Base-by-base conservation (phyloP, 192 early-diverging fungal genomes). In the Chytriomyces sp. region DNA sequence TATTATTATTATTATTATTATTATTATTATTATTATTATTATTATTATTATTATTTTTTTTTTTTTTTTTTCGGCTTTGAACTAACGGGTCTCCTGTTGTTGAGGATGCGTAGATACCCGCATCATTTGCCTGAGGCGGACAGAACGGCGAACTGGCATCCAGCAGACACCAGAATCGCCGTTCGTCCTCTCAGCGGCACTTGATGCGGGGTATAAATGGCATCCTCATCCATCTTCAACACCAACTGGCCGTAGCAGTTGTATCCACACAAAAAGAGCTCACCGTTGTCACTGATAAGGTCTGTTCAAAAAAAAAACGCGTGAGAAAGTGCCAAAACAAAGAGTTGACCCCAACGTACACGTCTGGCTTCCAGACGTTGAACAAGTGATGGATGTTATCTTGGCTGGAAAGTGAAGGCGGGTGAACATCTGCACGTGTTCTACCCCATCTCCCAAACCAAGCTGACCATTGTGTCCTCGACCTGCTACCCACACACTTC, bases 201-300 rank as follows among this genome's bases (percentile, higher is more conserved):
- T 11, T 60, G 26, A 24, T 18, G 7, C 44, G 73, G 73, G 7
- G 10, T 26, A 8, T 20, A 23, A 9, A 75, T 28, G 5, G 7
- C 63, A 43, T 47, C 60, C 2, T 73, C 60, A 0, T 75, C 73
- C 5, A 50, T 46, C 46, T 75, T 75, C 45, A 75, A 50, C 9
- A 61, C 77, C 35, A 79, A 57, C 20, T 79, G 77, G 2, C 77
- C 77, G 50, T 79, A 79, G 23, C 69, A 79, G 46, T 74, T 79
- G 43, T 64, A 74, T 5, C 77, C 77, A 8, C 16, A 50, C 2
- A 69, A 67, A 35, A 64, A 57, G 1, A 69, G 45, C 23, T 69
- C 46, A 3, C 71, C 59, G 7, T 16, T 1, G 18, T 50, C 49
- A 3, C 49, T 61, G n/a, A 77, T 72, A 1, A 62, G 2, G 74